phyloP scores from a whole-genome alignment of 106 monocot genomes.

The Apostasia ramifera region DNA sequence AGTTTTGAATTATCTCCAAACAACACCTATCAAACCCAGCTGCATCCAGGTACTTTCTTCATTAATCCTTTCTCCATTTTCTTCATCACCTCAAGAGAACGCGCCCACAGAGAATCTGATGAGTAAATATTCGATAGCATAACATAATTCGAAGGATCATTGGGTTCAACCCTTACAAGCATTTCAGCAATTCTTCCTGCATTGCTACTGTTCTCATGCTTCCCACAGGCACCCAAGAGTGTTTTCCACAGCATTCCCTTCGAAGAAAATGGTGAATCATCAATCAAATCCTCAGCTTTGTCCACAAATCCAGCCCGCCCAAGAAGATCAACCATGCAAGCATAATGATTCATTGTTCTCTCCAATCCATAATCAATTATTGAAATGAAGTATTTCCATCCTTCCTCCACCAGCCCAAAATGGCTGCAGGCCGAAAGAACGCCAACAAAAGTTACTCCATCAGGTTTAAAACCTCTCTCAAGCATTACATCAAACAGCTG shows the following conservation, averaged over 20 bases:
- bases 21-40: constrained; percentile 4
- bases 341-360: constrained; percentile 21
- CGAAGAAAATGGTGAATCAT: constrained; percentile 14
- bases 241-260: constrained; percentile 16
- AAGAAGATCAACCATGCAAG: constrained; percentile 29
- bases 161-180: constrained; percentile 12
- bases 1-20: too few species aligned
- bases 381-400: constrained; percentile 17
- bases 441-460: constrained; percentile 18
- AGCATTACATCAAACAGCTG: constrained; percentile 15
- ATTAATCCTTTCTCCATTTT: constrained; percentile 11
- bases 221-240: constrained; percentile 20
- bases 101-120: constrained; percentile 24
- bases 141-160: constrained; percentile 21
- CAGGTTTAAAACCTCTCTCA: constrained; percentile 8
- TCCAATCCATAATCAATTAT: constrained; percentile 16
- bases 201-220: constrained; percentile 16
- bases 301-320: constrained; percentile 19
- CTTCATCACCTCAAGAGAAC: constrained; percentile 16
- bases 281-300: constrained; percentile 23
- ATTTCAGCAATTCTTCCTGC: constrained; percentile 14
- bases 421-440: constrained; percentile 33
- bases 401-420: constrained; percentile 24
- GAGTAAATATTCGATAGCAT: constrained; percentile 16
- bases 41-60: constrained; percentile 20